These are phyloP conservation scores for Rhizopus arrhizus DNA, from an alignment of 371 early-diverging fungal genomes.

Conservation along the genomic window DNA sequence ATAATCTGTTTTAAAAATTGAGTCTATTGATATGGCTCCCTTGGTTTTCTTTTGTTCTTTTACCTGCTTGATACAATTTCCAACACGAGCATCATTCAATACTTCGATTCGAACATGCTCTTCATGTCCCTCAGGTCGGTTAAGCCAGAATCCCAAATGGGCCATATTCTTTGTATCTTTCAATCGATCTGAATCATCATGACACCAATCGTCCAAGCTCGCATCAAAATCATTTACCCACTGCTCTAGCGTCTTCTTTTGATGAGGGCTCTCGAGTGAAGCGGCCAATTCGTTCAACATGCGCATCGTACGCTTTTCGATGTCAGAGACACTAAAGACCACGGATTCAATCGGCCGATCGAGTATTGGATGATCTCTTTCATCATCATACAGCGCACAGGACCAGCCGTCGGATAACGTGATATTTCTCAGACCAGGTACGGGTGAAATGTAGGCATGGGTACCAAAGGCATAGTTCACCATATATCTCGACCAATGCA, in stretches of 20 bases:
- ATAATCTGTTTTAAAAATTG: conserved; percentile 32
- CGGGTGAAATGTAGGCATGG: conserved; percentile 43
- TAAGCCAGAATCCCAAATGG: conserved; percentile 44
- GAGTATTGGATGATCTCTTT: conserved; percentile 34
- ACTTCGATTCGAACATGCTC: conserved; percentile 48
- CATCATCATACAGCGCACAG: conserved; percentile 44
- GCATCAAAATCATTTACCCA: conserved; percentile 58
- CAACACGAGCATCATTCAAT: conserved; percentile 49
- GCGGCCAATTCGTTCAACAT: conserved; percentile 41
- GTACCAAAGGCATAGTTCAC: conserved; percentile 47
- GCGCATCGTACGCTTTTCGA: conserved; percentile 47
- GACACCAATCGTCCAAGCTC: conserved; percentile 57
- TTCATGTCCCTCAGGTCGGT: conserved; percentile 42
- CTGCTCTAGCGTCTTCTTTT: conserved; percentile 46
- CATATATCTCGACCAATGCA: conserved; percentile 49
- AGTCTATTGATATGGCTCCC: neutral
- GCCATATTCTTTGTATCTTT: conserved; percentile 36
- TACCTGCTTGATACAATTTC: conserved; percentile 46
- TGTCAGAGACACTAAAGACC: conserved; percentile 48
- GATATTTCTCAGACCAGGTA: conserved; percentile 38
- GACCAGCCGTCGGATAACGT: conserved; percentile 45
- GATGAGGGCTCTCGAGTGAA: conserved; percentile 43
- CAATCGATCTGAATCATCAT: conserved; percentile 49
- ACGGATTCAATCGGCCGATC: conserved; percentile 50
- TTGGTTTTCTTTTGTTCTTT: neutral